Base-by-base conservation (phyloP, 306 rosid genomes). In the Ormosia semicastrata region DNA sequence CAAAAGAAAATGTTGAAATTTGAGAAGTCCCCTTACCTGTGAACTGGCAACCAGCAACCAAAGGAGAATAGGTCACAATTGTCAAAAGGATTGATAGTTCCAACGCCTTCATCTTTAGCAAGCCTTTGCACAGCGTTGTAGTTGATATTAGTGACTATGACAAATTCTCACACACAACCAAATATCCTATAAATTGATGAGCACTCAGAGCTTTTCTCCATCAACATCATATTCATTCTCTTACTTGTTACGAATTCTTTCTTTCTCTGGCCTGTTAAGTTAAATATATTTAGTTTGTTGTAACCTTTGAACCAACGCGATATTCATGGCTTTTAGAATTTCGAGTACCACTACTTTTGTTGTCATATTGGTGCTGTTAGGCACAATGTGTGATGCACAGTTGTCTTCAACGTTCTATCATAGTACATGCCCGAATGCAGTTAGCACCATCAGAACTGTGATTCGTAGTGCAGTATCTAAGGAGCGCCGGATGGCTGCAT, bases 361-460 rank as follows among this genome's bases (percentile, higher is more conserved):
- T 44, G 36, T 81, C 11, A 73, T 68, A 40, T 3, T 87, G 36
- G 14, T 85, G 40, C 5, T 82, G 9, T 6, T 81, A 62, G 71
- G 65, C 24, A 66, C 81, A 17, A 13, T 81, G 29, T 85, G 86
- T 33, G 30, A 88, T 24, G 94, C 94, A 5, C 87, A 89, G 2
- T 86, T 92, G 1, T 84, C 94, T 7, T 75, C 92, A 0, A 72
- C 84, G 0, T 92, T 87, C 32, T 92, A 92, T 13, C 89, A 87
- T 4, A 66, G 1, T 11, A 66, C 89, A 7, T 92, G 97, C 7
- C 93, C 97, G 0, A 82, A 80, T 2, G 97, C 93, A 4, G 90
- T 92, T 7, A 30, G 49, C 30, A 88, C 88, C 0, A 89, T 90
- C 5, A 58, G 88, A 56, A 81, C 75, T 0, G 76, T 82, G 0